Conservation (phyloP, 305 asterid species). For the Fraxinus velutina region DNA sequence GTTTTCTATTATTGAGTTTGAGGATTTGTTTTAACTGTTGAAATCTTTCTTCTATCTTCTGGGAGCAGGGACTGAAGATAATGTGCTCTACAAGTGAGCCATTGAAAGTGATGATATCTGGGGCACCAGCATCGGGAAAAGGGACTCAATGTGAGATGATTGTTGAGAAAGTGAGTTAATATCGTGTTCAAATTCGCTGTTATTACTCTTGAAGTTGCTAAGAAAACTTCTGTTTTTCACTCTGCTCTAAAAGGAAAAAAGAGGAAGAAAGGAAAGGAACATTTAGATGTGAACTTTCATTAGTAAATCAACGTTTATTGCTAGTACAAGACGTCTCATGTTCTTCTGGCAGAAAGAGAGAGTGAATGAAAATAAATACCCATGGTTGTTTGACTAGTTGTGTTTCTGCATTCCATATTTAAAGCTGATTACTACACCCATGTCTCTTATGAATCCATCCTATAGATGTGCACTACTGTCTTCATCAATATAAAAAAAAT, state of each 20-base stretch:
- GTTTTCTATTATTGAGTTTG: not conserved
- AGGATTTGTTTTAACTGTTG: constrained; percentile 2
- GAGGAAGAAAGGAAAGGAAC: not conserved
- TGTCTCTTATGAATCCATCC: not conserved
- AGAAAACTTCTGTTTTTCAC: not conserved
- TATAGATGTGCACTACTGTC: not conserved
- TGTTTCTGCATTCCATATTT: not conserved
- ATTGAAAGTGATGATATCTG: constrained; percentile 87
- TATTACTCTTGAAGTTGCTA: constrained; percentile 11
- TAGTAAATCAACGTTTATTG: not conserved
- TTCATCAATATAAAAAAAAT: not conserved
- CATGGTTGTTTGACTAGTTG: not conserved
- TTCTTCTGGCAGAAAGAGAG: constrained; percentile 1
- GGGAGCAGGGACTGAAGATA: constrained; percentile 42
- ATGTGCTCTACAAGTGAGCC: constrained; percentile 57
- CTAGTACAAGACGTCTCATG: not conserved
- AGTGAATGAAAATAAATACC: not conserved
- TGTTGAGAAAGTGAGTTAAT: constrained; percentile 57
- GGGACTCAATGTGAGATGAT: constrained; percentile 94
- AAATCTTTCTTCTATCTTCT: constrained; percentile 13
- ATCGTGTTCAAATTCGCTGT: not conserved
- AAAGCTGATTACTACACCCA: not conserved
- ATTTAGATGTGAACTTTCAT: not conserved
- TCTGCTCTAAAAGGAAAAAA: not conserved
- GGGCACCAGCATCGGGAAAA: constrained; percentile 96